Evolutionary conservation across 1,284 basidiomycete genomes (phyloP), one percentile per base, ranked within the genome.

Genomic region (Microbotryomycetes sp.): DNA sequence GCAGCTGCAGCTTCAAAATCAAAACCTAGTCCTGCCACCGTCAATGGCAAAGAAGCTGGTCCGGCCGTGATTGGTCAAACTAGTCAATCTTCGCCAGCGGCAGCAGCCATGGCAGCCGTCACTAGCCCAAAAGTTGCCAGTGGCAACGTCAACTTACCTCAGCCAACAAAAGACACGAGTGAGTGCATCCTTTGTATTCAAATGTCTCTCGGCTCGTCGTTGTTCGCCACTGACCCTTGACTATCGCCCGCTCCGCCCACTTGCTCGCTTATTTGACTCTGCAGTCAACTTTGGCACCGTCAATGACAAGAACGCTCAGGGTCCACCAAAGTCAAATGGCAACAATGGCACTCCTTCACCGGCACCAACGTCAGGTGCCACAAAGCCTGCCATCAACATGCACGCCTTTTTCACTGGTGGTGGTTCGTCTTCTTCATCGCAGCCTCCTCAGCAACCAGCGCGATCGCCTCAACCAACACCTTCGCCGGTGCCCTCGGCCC

Each of bases 281-380:
- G n/a, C 59, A 23, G 75, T 78, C 69, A 74, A 75, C 57, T 77
- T 78, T 64, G 77, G 77, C 64, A 76, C 74, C 5, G 72, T 76
- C 15, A 72, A 73, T 57, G 76, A 77, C 69, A 67, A 75, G 56
- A 72, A 74, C 65, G 74, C 76, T 4, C 76, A 76, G 31, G 72
- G 71, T 2, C 73, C 74, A 56, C 74, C 76, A 28, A 66, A 67
- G 49, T 66, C 72, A 61, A 71, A 71, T 59, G 67, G 72, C 48
- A 70, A 70, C 53, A 54, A 52, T 22, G 76, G 76, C 31, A 70
- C 70, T 25, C 47, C 66, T 29, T 58, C 65, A 14, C 30, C 49
- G 28, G 56, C 58, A 15, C 49, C 50, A 2, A 56, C 62, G 3
- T 47, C 56, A 6, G 30, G 59, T 22, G 56, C 50, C 52, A 25